Evolutionary conservation across 495 filamentous ascomycete genomes (phyloP), one percentile per base, ranked within the genome.

Genomic region (Hyphodiscus hymeniophilus): DNA sequence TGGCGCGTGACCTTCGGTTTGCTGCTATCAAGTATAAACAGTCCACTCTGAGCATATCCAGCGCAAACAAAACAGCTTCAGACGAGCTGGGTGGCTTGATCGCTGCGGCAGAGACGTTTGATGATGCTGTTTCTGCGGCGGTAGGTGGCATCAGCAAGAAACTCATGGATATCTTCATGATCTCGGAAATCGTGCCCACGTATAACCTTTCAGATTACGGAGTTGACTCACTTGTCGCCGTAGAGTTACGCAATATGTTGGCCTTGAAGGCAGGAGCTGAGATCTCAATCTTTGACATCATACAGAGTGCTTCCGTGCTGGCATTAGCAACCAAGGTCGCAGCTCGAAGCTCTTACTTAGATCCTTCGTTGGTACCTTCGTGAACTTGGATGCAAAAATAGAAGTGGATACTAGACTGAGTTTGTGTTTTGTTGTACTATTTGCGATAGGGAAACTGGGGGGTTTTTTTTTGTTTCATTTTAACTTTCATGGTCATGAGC

Each of bases 211-310:
- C 24, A 3, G 30, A 3, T 10, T 23, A 18, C 22, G 62, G 64
- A 13, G 40, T 69, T 42, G 66, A 71, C 34, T 61, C 54, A 32
- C 62, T 69, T 55, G 47, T 71, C 32, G 62, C 58, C 2, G 49
- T 55, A 8, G 67, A 71, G 41, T 56, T 69, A 28, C 45, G 60
- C 22, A 55, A 51, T 12, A 66, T 57, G 54, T 13, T 75, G 3
- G 52, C 58, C 0, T 26, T 57, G 18, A 59, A 60, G 47, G 60
- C 55, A 10, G 63, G 51, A 0, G 61, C 60, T 0, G 65, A 71
- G 15, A 34, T 68, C 35, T 66, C 64, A 1, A 66, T 71, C 38
- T 71, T 72, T 36, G 60, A 64, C 15, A 68, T 72, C 33, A 56
- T 73, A 58, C 64, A 69, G 42, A 65, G 58, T 40, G 3, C 52